Evolutionary conservation across 177 flowering plant genomes (phyloP), one percentile per base, ranked within the genome.

Genomic region (Telopea speciosissima): DNA sequence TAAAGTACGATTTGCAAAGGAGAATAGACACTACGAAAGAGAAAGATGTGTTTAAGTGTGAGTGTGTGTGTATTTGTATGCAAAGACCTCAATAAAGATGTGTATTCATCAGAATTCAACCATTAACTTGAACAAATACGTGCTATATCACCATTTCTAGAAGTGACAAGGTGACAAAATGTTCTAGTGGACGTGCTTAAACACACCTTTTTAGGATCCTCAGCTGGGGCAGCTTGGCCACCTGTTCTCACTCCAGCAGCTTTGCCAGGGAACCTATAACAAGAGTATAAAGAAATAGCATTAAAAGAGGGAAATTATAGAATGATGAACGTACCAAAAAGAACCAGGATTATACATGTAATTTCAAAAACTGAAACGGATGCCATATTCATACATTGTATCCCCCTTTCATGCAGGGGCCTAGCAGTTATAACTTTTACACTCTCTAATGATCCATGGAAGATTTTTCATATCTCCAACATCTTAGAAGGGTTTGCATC

Each of bases 181-280:
- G 8, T 4, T 25, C n/a, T 14, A 56, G 12, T 31, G 23, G 9
- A 28, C 16, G 19, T 45, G 12, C 11, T 22, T 13, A 54, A 3
- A 26, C 68, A 3, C 33, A 84, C 86, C 88, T 79, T 69, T 26
- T 70, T 73, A 25, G 60, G 67, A 61, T 63, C 85, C 63, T 74
- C 70, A 19, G 81, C 87, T 19, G 94, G 86, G 26, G 83, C 84
- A 82, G 72, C 83, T 63, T 76, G 74, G 66, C 87, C 85, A 60
- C 75, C 83, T 5, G 86, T 40, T 66, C 73, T 83, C 71, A 91
- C 98, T 6, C 97, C 98, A 76, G 76, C 86, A 74, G 94, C 91
- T 78, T 86, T 84, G 6, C 98, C 98, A 24, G 97, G 97, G 73
- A 93, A 93, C 71, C 97, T 93, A 66, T 62, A 73, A 49, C 40